Base-by-base conservation (phyloP, 805 yeast genomes). In the Tetrapisispora pingtungensis region DNA sequence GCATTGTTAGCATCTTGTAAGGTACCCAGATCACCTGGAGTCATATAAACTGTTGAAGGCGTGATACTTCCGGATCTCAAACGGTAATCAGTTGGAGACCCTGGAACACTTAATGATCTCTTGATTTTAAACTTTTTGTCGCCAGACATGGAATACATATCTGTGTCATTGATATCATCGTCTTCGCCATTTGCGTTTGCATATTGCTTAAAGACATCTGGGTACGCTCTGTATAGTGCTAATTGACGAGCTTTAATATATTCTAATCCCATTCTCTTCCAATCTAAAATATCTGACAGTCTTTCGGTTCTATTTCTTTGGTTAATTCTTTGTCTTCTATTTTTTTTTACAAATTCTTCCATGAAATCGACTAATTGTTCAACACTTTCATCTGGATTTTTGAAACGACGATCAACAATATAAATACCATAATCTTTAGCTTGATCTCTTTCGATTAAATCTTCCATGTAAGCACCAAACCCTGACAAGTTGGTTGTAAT, bases 381-480 rank as follows among this genome's bases (percentile, higher is more conserved):
- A 58, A 90, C 88, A 24, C 94, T 81, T 61, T 90, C 97, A 56
- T 90, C 96, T 36, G 90, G 90, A 1, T 86, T 78, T 68, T 88
- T 86, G 74, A 81, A 74, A 62, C 97, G 80, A 62, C 98, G 78
- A 66, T 90, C 98, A 42, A 90, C 97, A 53, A 90, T 86, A 68
- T 93, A 93, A 58, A 90, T 93, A 60, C 98, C 98, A 59, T 93
- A 93, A 67, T 93, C 97, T 48, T 83, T 76, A 17, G 97, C 83
- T 49, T 64, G 68, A 39, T 64, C 58, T 57, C 86, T 85, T 62
- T 90, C 97, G 62, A 90, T 90, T 51, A 90, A 73, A 64, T 90
- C 97, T 67, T 90, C 98, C 97, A 90, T 90, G 69, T 90, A 90
- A 53, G 97, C 94, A 41, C 98, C 98, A 61, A 90, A 90, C 1